phyloP scores from a whole-genome alignment of 129 eudicot genomes.

The Flaveria linearis region DNA sequence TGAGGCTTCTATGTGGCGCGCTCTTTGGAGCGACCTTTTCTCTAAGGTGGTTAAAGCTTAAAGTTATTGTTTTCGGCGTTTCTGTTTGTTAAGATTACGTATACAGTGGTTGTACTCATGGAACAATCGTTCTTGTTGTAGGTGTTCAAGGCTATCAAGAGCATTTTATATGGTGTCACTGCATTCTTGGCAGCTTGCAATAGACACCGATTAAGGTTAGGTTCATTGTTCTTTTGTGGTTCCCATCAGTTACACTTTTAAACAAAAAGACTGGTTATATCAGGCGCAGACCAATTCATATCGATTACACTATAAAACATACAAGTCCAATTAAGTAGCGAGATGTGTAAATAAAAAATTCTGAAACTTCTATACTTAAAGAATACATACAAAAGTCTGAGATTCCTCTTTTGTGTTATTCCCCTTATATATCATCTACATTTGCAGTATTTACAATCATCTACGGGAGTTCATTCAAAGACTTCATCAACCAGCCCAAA shows the following conservation, averaged over 20 bases:
- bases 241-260: too few relatives aligned
- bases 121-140: conserved; percentile 31
- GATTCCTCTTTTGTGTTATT: too few relatives aligned
- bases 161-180: conserved; percentile 79
- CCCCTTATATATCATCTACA: not conserved
- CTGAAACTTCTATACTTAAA: too few relatives aligned
- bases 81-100: not conserved
- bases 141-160: conserved; percentile 80
- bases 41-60: conserved; percentile 54
- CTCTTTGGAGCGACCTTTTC: conserved; percentile 91
- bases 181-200: conserved; percentile 91
- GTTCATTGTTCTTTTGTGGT: not conserved
- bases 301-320: too few relatives aligned
- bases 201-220: conserved; percentile 89
- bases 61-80: not conserved
- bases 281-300: too few relatives aligned
- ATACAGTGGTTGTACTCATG: conserved; percentile 12
- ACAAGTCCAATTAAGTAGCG: too few relatives aligned
- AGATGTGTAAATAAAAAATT: too few relatives aligned
- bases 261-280: too few relatives aligned
- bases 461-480: conserved; percentile 51
- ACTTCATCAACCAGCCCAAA: conserved; percentile 42
- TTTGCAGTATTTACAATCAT: conserved; percentile 78
- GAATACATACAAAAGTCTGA: too few relatives aligned
- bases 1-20: conserved; percentile 84